Base-by-base conservation (phyloP, 371 early-diverging fungal genomes). In the Dentiscutata heterogama region DNA sequence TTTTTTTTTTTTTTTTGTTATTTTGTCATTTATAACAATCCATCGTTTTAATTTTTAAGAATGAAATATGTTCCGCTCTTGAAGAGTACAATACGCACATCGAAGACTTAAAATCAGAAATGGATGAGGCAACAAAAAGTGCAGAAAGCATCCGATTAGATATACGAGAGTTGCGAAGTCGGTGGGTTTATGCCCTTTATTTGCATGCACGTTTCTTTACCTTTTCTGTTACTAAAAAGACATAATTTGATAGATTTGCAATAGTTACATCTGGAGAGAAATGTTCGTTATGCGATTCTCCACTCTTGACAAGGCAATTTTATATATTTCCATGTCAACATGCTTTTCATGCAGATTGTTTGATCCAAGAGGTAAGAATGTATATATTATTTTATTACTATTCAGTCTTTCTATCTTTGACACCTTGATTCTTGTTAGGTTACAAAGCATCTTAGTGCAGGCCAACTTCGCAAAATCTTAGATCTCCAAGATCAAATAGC, bases 311-410 rank as follows among this genome's bases (percentile, higher is more conserved):
- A 6, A 90, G 96, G 18, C 95, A 94, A 84, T 97, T 98, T 81
- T 97, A 96, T 78, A 92, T 96, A 35, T 99, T 98, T 83, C 98
- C 98, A 1, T 98, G 99, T 83, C 94, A 96, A 80, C 98, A 98
- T 84, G 92, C 94, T 20, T 97, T 97, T 90, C 98, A 98, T 85
- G 90, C 94, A 18, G 96, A 97, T 83, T 97, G 97, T 83, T 85
- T 98, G 75, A 92, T 94, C 27, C 87, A 91, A 64, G 86, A 88
- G 82, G 93, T 95, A 89, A 80, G 82, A 83, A 82, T 11, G 81
- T 79, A 35, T 14, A 42, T 71, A 31, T 56, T 8, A 29, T 39
- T 20, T 58, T 54, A n/a, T 29, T 53, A 60, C 3, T 22, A 2
- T 35, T 35, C 35, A 35, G 35, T 35, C 35, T 35, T 2, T n/a